Base-by-base conservation (phyloP, 2,329 filamentous ascomycete species). In the Colletotrichum sp. region DNA sequence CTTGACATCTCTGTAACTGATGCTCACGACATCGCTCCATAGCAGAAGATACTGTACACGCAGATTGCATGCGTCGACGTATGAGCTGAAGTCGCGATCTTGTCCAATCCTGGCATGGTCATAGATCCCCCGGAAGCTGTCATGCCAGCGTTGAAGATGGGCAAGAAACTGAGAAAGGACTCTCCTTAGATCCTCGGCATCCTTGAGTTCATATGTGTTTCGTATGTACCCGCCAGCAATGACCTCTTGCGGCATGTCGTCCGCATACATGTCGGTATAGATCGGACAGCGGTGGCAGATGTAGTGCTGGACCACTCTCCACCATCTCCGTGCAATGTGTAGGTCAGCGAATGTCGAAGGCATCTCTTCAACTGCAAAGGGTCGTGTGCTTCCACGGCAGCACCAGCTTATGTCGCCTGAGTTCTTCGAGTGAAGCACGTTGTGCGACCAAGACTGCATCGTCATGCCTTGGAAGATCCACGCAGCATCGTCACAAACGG, bases 1-100 rank as follows among this genome's bases (percentile, higher is more conserved):
- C 64, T 81, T 79, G 62, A 85, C 78, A 43, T 83, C 80, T 6
- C 82, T 83, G 77, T 84, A 87, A 3, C 84, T 83, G 1, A 85
- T 80, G 12, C 86, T 80, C 1, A 82, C 79, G 1, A 85, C 81
- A 72, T 86, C 85, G 30, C 86, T 81, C 78, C 83, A 83, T 1
- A 86, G 79, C 6, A 87, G 79, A 34, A 87, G 79, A 70, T 87
- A 88, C 28, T 88, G 86, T 36, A 87, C 78, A 4, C 85, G 85
- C 9, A 88, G 77, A 66, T 84, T 86, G 70, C 85, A 82, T n/a
- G 84, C 84, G 13, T 82, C 80, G 6, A 85, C 80, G 61, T 86
- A 86, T 0, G 79, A 65, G 3, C 77, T 74, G 6, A 71, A 68
- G 28, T 83, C 72, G 3, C 76, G 5, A n/a, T 77, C 67, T 10